Conservation (phyloP, 768 basidiomycete species). For the Boletus tylopilopsis region DNA sequence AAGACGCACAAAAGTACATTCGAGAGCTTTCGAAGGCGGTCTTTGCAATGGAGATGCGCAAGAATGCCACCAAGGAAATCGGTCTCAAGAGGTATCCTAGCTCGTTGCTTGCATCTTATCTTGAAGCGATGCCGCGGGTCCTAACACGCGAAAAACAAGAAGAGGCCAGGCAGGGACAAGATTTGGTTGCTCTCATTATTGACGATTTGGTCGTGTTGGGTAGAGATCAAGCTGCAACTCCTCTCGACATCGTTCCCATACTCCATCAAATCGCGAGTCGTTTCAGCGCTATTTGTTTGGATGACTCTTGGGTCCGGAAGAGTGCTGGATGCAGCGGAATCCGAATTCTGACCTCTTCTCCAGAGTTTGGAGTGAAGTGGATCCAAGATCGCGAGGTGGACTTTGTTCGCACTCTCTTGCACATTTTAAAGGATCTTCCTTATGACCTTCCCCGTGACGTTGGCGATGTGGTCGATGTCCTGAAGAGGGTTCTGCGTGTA, state of each 20-base stretch:
- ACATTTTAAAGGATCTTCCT: constrained; percentile 92
- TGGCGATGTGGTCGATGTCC: constrained; percentile 72
- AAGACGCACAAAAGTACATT: constrained; percentile 67
- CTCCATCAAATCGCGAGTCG: constrained; percentile 81
- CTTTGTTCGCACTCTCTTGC: constrained; percentile 83
- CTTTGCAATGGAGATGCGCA: constrained; percentile 72
- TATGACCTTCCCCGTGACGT: constrained; percentile 82
- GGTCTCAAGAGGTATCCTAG: constrained; percentile 53
- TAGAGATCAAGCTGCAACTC: constrained; percentile 41
- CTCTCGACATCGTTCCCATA: constrained; percentile 58
- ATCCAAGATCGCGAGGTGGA: constrained; percentile 85
- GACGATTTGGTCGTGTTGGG: constrained; percentile 61
- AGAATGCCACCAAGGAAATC: constrained; percentile 50
- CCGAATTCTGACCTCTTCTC: constrained; percentile 68
- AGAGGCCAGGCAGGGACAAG: constrained; percentile 57
- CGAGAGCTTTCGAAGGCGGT: constrained; percentile 65
- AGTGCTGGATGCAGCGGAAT: constrained; percentile 88
- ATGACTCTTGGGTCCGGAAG: constrained; percentile 87
- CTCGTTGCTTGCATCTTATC: constrained; percentile 58
- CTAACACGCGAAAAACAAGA: constrained; percentile 62
- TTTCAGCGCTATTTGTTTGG: constrained; percentile 83
- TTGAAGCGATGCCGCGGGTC: constrained; percentile 79
- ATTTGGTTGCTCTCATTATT: constrained; percentile 59
- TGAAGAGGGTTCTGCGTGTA: constrained; percentile 62
- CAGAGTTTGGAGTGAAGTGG: constrained; percentile 73